Evolutionary conservation across 768 basidiomycete species (phyloP).

Genomic region (Lactarius hengduanensis): DNA sequence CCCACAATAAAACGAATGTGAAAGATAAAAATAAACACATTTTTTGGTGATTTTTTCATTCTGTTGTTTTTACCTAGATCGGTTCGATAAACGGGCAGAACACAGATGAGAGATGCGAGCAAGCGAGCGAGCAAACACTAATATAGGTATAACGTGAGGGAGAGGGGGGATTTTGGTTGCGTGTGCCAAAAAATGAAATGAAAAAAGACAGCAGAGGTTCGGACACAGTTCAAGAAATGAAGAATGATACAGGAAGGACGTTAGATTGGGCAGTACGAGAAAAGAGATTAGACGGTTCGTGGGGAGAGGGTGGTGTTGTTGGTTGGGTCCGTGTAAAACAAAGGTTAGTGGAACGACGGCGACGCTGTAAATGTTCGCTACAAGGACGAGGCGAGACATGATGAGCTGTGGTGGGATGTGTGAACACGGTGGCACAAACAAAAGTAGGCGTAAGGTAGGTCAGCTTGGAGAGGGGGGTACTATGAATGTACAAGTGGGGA

Average conservation of each 20-base stretch:
- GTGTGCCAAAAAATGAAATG: background rate
- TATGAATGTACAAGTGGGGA: constrained; percentile 4
- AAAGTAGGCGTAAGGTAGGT: background rate
- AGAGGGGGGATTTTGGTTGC: background rate
- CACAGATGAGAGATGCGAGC: background rate
- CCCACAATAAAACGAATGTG: too few relatives aligned
- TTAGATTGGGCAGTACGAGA: background rate
- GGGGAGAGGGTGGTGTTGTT: too few relatives aligned
- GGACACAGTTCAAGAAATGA: background rate
- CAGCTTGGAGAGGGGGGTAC: background rate
- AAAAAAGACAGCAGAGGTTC: background rate
- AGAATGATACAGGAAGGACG: background rate
- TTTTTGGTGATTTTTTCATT: background rate
- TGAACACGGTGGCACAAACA: too few relatives aligned
- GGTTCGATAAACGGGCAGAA: background rate
- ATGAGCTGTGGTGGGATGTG: background rate
- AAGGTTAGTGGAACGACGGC: too few relatives aligned
- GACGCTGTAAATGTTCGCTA: background rate
- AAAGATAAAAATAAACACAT: background rate
- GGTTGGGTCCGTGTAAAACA: too few relatives aligned
- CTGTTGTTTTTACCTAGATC: background rate
- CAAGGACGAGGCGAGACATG: background rate
- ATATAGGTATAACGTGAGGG: constrained; percentile 3
- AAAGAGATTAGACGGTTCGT: background rate
- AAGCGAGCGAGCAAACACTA: background rate